Percentiles rank a stretch among this genome's conserved stretches.
These are phyloP conservation scores for Candida berthetii DNA, from an alignment of 805 yeast species.

Conservation along the genomic window DNA sequence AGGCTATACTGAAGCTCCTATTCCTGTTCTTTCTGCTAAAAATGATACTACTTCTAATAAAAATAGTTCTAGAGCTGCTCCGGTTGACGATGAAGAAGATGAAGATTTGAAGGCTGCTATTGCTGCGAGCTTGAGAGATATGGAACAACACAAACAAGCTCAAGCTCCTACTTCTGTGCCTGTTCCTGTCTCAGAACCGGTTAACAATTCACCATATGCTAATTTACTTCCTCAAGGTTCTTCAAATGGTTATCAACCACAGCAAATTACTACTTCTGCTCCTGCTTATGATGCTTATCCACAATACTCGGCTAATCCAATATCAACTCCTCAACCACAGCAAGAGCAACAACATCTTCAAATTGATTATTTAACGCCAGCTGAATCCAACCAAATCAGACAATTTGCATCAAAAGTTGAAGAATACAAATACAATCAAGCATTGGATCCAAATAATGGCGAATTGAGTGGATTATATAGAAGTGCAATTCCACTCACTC, in stretches of 20 bases:
- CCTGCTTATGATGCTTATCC: constrained; percentile 2
- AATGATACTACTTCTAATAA: constrained; percentile 6
- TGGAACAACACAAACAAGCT: constrained; percentile 30
- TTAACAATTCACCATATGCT: constrained; percentile 7
- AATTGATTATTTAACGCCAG: constrained; percentile 35
- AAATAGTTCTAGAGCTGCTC: background rate
- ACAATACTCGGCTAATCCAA: constrained; percentile 2
- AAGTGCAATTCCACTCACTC: constrained; percentile 54
- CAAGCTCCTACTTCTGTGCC: constrained; percentile 2
- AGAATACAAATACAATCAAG: constrained; percentile 18
- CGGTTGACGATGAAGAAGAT: constrained; percentile 55
- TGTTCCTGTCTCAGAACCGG: background rate
- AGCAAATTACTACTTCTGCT: background rate
- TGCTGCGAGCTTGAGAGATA: constrained; percentile 80
- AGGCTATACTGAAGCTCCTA: constrained; percentile 23
- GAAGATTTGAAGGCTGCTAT: constrained; percentile 92
- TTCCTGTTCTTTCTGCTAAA: constrained; percentile 6
- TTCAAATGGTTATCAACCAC: background rate
- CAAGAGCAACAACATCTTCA: constrained; percentile 9
- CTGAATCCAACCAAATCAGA: constrained; percentile 66
- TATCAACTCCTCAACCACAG: constrained; percentile 13
- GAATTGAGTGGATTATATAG: constrained; percentile 52
- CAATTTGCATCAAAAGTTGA: constrained; percentile 65
- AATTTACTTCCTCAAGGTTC: constrained; percentile 9
- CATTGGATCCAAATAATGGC: constrained; percentile 26